Evolutionary conservation across 176 grass and related monocot species (phyloP).

Genomic region (Saccharum officinarum): DNA sequence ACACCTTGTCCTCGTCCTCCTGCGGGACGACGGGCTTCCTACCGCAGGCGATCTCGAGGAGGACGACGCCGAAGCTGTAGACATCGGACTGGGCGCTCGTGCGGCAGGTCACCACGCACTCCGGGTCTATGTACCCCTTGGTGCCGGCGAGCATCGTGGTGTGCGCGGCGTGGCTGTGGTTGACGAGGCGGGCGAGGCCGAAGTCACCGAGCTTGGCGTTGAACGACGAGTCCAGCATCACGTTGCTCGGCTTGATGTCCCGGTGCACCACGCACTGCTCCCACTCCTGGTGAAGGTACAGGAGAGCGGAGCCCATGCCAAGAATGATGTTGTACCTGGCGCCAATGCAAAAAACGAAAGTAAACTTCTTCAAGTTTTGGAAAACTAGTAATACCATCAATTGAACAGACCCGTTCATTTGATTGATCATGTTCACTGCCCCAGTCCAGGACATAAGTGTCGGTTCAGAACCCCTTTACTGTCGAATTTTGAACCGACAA

Average conservation of each 20-base stretch:
- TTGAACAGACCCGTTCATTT: too few species aligned
- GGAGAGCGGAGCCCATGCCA: background rate
- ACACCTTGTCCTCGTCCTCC: background rate
- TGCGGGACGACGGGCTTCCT: background rate
- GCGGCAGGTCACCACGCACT: background rate
- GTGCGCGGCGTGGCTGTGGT: too few species aligned
- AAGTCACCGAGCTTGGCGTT: slow-evolving; percentile 47
- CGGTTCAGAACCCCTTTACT: too few species aligned
- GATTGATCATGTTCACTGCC: too few species aligned
- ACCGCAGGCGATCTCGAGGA: slow-evolving; percentile 42
- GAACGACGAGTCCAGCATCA: slow-evolving; percentile 39
- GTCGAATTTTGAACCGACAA: too few species aligned
- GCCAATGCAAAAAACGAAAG: too few species aligned
- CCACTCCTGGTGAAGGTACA: slow-evolving; percentile 38
- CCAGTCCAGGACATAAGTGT: too few species aligned
- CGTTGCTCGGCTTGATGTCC: slow-evolving; percentile 42
- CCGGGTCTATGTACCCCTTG: slow-evolving; percentile 1
- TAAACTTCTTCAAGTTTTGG: too few species aligned
- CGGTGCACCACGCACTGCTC: slow-evolving; percentile 43
- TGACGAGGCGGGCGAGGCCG: background rate
- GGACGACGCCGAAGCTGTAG: slow-evolving; percentile 27
- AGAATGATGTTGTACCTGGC: background rate
- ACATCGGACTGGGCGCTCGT: background rate
- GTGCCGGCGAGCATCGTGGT: background rate
- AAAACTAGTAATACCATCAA: too few species aligned